phyloP scores from a whole-genome alignment of 805 yeast species.

The Teunomyces aglyptinius region DNA sequence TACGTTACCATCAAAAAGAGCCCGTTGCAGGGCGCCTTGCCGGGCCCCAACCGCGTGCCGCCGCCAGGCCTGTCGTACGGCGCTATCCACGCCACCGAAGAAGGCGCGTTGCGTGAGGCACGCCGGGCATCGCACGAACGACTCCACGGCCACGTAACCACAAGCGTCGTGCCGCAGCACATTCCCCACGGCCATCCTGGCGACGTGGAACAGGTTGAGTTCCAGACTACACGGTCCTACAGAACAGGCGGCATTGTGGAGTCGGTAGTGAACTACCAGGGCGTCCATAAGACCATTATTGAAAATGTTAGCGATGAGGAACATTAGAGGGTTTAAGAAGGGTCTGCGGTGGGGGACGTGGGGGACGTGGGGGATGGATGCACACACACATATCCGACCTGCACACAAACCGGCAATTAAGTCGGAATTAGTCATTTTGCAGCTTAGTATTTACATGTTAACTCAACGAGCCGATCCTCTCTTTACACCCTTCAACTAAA shows the following conservation, averaged over 20 bases:
- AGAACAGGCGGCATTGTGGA: slow-evolving; percentile 71
- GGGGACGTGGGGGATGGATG: no score
- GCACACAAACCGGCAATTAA: no score
- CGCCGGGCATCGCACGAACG: slow-evolving; percentile 4
- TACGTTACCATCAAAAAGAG: slow-evolving; percentile 66
- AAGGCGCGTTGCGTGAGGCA: slow-evolving; percentile 35
- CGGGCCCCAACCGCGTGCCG: slow-evolving; percentile 17
- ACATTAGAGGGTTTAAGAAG: no score
- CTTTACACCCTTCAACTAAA: no score
- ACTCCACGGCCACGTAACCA: not conserved
- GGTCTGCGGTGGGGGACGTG: no score
- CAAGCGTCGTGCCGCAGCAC: not conserved
- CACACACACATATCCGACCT: no score
- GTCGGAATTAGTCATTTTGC: no score
- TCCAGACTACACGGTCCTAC: slow-evolving; percentile 34
- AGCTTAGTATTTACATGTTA: no score
- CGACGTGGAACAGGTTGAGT: slow-evolving; percentile 17
- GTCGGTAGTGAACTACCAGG: slow-evolving; percentile 77
- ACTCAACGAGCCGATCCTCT: no score
- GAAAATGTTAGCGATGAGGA: slow-evolving; percentile 58
- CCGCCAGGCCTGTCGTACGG: slow-evolving; percentile 21
- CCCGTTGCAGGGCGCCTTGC: slow-evolving; percentile 16
- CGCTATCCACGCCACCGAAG: slow-evolving; percentile 45
- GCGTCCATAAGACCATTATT: slow-evolving; percentile 82
- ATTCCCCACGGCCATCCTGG: not conserved